A percentile compares a stretch with the other conserved stretches of the same genome.
Conservation (phyloP, 2,329 filamentous ascomycete species). For the Xylariaceae sp. region DNA sequence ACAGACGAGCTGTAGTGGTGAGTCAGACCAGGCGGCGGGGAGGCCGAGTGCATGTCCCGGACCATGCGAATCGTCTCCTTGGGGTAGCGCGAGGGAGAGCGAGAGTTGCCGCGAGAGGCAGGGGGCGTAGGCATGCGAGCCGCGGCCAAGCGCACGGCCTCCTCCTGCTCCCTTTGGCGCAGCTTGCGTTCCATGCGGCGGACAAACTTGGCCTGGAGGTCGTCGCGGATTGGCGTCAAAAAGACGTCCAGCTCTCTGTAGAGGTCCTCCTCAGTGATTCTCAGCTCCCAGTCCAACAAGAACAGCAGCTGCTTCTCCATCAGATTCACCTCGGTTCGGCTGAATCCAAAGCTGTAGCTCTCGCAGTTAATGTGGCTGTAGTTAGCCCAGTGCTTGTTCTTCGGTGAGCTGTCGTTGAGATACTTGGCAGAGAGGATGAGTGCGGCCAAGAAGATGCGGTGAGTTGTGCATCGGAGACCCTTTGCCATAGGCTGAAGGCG, state of each 20-base stretch:
- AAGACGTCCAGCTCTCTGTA: slow-evolving; percentile 85
- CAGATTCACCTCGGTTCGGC: slow-evolving; percentile 91
- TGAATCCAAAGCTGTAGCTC: slow-evolving; percentile 77
- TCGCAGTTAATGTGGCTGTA: slow-evolving; percentile 77
- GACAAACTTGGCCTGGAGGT: slow-evolving; percentile 50
- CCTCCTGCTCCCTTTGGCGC: slow-evolving; percentile 43
- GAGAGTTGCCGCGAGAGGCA: slow-evolving; percentile 41
- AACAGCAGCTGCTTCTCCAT: slow-evolving; percentile 99
- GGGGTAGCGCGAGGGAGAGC: slow-evolving; percentile 37
- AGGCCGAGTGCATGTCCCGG: slow-evolving; percentile 31
- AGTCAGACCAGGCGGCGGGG: slow-evolving; percentile 47
- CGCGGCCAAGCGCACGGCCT: slow-evolving; percentile 38
- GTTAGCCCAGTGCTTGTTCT: slow-evolving; percentile 99
- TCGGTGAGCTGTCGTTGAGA: slow-evolving; percentile 95
- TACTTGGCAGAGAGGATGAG: slow-evolving; percentile 92
- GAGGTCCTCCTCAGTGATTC: slow-evolving; percentile 81
- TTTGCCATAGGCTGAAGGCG: slow-evolving; percentile 91
- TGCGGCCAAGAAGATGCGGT: slow-evolving; percentile 92
- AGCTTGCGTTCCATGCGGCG: slow-evolving; percentile 47
- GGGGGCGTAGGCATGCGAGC: slow-evolving; percentile 45
- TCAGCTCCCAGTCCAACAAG: slow-evolving; percentile 90
- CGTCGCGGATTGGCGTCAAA: slow-evolving; percentile 75
- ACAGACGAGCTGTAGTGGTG: slow-evolving; percentile 40
- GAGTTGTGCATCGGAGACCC: slow-evolving; percentile 92
- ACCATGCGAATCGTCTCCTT: slow-evolving; percentile 40